Conservation (phyloP, 805 yeast species). For the Saccharomyces mikatae region DNA sequence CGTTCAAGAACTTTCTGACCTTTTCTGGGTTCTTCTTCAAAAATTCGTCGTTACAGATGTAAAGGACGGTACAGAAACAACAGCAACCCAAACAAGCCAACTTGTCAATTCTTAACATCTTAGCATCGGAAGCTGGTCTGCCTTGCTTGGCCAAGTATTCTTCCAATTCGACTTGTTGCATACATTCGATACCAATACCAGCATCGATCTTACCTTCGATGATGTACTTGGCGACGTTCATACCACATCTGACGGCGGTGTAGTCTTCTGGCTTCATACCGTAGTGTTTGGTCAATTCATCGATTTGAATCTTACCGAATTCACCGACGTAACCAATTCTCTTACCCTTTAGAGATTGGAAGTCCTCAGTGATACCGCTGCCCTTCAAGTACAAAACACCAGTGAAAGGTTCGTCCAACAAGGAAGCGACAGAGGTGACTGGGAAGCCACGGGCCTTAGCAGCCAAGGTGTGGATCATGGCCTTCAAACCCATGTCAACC, state of each 20-base stretch:
- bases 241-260: conserved; percentile 51
- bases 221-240: conserved; percentile 50
- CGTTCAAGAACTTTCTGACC: conserved; percentile 38
- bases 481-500: conserved; percentile 51
- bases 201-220: conserved; percentile 50
- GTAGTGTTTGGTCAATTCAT: conserved; percentile 46
- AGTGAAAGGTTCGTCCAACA: conserved; percentile 51
- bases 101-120: conserved; percentile 49
- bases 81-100: conserved; percentile 52
- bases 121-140: conserved; percentile 38
- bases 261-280: conserved; percentile 50
- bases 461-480: conserved; percentile 53
- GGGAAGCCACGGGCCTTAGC: conserved; percentile 53
- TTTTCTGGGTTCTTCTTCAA: conserved; percentile 40
- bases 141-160: conserved; percentile 40
- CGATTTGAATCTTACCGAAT: conserved; percentile 51
- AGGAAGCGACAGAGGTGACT: conserved; percentile 47
- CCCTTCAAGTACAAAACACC: conserved; percentile 46
- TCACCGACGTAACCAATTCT: conserved; percentile 51
- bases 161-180: conserved; percentile 51
- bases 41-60: conserved; percentile 45
- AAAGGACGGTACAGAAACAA: conserved; percentile 49
- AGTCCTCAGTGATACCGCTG: conserved; percentile 44
- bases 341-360: conserved; percentile 45
- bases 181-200: conserved; percentile 52